phyloP scores from a whole-genome alignment of 2,329 filamentous ascomycete species.

The Westerdykella ornata region DNA sequence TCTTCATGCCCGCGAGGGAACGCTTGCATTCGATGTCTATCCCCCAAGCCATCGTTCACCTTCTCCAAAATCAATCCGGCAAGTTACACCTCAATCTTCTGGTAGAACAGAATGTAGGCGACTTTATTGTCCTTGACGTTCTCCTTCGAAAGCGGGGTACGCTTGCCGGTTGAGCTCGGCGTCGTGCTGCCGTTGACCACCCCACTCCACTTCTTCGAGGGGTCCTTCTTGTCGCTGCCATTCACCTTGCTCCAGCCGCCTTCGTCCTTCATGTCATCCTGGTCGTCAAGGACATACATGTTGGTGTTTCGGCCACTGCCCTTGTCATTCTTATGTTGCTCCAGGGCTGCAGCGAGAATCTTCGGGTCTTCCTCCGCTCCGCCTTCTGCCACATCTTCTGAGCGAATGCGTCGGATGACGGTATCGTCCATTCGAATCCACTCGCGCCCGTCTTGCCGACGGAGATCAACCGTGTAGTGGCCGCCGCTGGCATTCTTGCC shows the following conservation, averaged over 20 bases:
- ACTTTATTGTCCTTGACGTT: constrained; percentile 87
- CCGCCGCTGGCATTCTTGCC: constrained; percentile 93
- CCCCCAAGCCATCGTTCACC: no score
- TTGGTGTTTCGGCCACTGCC: constrained; percentile 63
- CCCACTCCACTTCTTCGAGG: constrained; percentile 63
- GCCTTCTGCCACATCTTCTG: constrained; percentile 81
- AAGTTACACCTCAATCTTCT: constrained; percentile 51
- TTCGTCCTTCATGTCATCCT: constrained; percentile 61
- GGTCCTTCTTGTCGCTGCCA: constrained; percentile 45
- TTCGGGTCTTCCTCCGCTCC: constrained; percentile 75
- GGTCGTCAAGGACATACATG: constrained; percentile 53
- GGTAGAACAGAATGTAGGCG: constrained; percentile 93
- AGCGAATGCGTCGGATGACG: constrained; percentile 72
- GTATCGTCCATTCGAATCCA: constrained; percentile 98
- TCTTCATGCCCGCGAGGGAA: no score
- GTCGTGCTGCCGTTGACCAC: constrained; percentile 58
- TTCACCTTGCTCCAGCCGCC: constrained; percentile 81
- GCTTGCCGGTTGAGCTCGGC: constrained; percentile 45
- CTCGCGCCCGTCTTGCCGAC: constrained; percentile 86
- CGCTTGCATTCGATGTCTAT: no score
- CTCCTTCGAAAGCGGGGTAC: constrained; percentile 48
- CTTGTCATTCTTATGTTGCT: constrained; percentile 57
- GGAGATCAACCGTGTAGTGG: constrained; percentile 96
- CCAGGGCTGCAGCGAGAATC: constrained; percentile 57
- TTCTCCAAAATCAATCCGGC: no score